Conservation (phyloP, 1,139 yeast genomes). For the Candida anutae region DNA sequence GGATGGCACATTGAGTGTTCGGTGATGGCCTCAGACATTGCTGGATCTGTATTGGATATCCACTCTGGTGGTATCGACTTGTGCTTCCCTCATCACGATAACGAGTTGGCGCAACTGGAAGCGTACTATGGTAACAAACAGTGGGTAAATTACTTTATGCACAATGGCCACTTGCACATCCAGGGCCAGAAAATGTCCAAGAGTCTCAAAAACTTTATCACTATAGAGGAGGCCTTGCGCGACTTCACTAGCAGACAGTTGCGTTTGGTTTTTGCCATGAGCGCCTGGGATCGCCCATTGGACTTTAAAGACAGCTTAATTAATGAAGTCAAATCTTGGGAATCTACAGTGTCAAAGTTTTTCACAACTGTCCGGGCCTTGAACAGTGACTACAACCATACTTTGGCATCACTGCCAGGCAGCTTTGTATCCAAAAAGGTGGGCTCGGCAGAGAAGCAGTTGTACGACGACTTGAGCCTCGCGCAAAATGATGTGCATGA, state of each 20-base stretch:
- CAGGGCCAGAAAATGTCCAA: slow-evolving; percentile 99
- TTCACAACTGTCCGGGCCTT: slow-evolving; percentile 81
- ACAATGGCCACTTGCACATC: slow-evolving; percentile 94
- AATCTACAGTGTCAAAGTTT: slow-evolving; percentile 68
- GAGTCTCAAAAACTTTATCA: slow-evolving; percentile 87
- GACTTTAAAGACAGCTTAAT: slow-evolving; percentile 83
- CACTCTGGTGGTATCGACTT: slow-evolving; percentile 97
- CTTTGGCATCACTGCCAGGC: slow-evolving; percentile 29
- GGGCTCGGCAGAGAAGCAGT: slow-evolving; percentile 43
- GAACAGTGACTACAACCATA: slow-evolving; percentile 50
- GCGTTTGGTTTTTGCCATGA: slow-evolving; percentile 82
- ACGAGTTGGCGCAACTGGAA: slow-evolving; percentile 94
- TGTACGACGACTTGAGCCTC: slow-evolving; percentile 42
- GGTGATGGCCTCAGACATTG: slow-evolving; percentile 91
- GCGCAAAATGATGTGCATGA: slow-evolving; percentile 61
- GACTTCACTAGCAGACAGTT: slow-evolving; percentile 71
- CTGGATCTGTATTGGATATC: slow-evolving; percentile 81
- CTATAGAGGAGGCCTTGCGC: slow-evolving; percentile 82
- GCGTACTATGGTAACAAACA: slow-evolving; percentile 84
- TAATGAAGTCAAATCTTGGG: slow-evolving; percentile 69
- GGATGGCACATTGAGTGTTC: slow-evolving; percentile 99
- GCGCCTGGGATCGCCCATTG: slow-evolving; percentile 86
- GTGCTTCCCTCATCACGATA: slow-evolving; percentile 99
- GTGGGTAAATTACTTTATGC: slow-evolving; percentile 95
- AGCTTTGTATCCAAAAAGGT: slow-evolving; percentile 49